Base-by-base conservation (phyloP, 2,329 filamentous ascomycete species). In the Cadophora sp. region DNA sequence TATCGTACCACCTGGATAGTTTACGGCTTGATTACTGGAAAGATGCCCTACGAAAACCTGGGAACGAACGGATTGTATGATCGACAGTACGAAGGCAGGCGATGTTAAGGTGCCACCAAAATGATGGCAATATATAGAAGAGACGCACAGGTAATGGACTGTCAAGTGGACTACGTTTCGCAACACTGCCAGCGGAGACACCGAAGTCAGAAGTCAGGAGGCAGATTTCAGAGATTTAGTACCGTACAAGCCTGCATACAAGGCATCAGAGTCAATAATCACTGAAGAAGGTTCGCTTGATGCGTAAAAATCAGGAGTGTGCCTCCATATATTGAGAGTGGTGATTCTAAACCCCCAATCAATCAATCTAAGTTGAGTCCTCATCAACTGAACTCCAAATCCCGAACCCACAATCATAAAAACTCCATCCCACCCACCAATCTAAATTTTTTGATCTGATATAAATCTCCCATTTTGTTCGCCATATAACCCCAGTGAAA, bases 341-440 rank as follows among this genome's bases (percentile, higher is more conserved):
- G 59, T 46, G 26, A 40, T 14, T 24, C 59, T n/a, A n/a, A n/a
- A n/a, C n/a, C n/a, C n/a, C n/a, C n/a, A n/a, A n/a, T n/a, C 59
- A 62, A 62, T 27, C 59, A 48, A 62, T 62, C 51, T 53, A 37
- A 51, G 37, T 43, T 53, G 46, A 40, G n/a, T 16, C 16, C 16
- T 29, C 60, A 34, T 63, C 60, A 48, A 50, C 60, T 50, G 29
- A 64, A 64, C 62, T 64, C 62, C 62, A 4, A 34, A 34, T 19
- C 61, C 29, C 31, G 8, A 8, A 6, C 9, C 55, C 55, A 37
- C 9, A 37, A 37, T 9, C 34, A 37, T 4, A 37, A 12, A 59
- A 59, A 59, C 55, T 37, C 55, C 55, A 40, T 2, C n/a, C n/a
- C 3, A 34, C 26, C 27, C 55, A 24, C 53, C 53, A 34, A n/a